A percentile compares a stretch with the other conserved stretches of the same genome.
phyloP scores from a whole-genome alignment of 306 rosid species.

The Dalbergia cultrata region DNA sequence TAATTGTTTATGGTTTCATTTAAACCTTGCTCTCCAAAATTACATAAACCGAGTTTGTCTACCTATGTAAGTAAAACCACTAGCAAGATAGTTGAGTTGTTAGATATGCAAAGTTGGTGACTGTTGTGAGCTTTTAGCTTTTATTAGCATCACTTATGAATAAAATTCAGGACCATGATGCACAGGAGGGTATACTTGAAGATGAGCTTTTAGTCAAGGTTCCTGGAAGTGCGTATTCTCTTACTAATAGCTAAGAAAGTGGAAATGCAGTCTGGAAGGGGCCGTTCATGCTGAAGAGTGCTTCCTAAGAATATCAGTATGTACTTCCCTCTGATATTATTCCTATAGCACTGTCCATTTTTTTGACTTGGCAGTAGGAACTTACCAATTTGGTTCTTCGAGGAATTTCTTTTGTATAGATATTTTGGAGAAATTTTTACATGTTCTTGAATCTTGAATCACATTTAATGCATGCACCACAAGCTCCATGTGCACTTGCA shows the following conservation, averaged over 20 bases:
- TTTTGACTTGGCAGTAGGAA: slow-evolving; percentile 7
- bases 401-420: slow-evolving; percentile 16
- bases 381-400: neutral
- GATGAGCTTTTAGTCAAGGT: slow-evolving; percentile 79
- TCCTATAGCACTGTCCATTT: slow-evolving; percentile 3
- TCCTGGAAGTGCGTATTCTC: slow-evolving; percentile 92
- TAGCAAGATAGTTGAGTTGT: slow-evolving; percentile 9
- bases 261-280: slow-evolving; percentile 46
- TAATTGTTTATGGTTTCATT: neutral
- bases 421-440: neutral
- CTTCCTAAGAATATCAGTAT: neutral
- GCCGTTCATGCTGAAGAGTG: neutral
- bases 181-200: slow-evolving; percentile 52
- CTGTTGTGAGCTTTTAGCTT: neutral
- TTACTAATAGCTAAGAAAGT: slow-evolving; percentile 42
- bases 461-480: too few relatives aligned
- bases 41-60: neutral
- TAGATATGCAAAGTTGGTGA: slow-evolving; percentile 9
- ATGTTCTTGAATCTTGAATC: too few relatives aligned
- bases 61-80: slow-evolving; percentile 2
- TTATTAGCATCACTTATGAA: slow-evolving; percentile 32
- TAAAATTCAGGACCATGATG: slow-evolving; percentile 58
- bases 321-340: slow-evolving; percentile 2
- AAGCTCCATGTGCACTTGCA: too few relatives aligned
- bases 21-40: slow-evolving; percentile 20